phyloP scores from a whole-genome alignment of 2,329 filamentous ascomycete species.

The Monilinia aucupariae region DNA sequence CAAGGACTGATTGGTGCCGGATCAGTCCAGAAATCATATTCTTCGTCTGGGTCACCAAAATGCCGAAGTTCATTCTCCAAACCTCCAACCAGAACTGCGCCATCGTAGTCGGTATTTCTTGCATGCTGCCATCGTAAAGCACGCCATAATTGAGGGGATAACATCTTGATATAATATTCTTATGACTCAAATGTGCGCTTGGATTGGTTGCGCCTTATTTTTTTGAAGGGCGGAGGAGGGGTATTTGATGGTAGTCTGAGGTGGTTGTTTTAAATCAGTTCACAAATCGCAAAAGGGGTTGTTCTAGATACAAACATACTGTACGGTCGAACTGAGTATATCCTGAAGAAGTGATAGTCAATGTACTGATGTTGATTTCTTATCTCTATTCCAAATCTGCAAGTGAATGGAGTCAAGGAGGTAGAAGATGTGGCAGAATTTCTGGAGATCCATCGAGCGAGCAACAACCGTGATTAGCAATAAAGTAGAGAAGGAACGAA shows the following conservation, averaged over 20 bases:
- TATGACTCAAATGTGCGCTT: background rate
- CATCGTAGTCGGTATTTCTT: constrained; percentile 2
- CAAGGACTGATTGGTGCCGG: background rate
- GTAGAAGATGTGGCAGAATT: background rate
- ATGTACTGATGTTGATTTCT: too few species aligned
- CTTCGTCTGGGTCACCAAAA: constrained; percentile 8
- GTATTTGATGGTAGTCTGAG: background rate
- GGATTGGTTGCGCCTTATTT: background rate
- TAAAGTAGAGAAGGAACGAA: background rate
- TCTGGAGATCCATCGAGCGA: background rate
- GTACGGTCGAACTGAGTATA: background rate
- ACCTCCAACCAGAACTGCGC: constrained; percentile 5
- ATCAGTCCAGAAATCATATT: background rate
- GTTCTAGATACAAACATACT: background rate
- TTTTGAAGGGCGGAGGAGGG: background rate
- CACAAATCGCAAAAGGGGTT: background rate
- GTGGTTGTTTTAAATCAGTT: background rate
- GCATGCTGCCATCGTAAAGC: background rate
- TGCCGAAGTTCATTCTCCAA: constrained; percentile 5
- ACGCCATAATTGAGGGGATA: background rate
- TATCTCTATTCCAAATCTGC: too few species aligned
- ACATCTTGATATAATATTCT: background rate
- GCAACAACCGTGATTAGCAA: background rate
- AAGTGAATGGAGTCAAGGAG: background rate
- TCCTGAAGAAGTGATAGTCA: background rate